Percentiles rank a stretch among this genome's conserved stretches.
phyloP scores from a whole-genome alignment of 2,329 filamentous ascomycete species.

The Cladosporium cucumerinum region DNA sequence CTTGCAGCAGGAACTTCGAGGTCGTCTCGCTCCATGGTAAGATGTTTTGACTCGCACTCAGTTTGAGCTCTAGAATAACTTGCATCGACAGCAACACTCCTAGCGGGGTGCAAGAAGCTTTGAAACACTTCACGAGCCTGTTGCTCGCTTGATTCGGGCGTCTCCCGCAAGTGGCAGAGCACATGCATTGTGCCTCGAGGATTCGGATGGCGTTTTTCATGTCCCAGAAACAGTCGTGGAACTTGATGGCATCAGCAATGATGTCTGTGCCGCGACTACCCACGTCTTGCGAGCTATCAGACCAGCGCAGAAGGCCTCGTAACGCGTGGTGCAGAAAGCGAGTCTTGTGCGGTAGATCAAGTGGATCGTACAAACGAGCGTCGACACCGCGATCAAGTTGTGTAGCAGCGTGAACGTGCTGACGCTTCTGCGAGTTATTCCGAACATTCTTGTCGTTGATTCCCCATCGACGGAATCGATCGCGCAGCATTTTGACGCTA shows the following conservation, averaged over 20 bases:
- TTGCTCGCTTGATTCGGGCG: background rate
- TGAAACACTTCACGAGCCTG: background rate
- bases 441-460: background rate
- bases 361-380: background rate
- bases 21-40: background rate
- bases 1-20: background rate
- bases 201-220: background rate
- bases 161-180: background rate
- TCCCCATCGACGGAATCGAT: background rate
- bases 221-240: background rate
- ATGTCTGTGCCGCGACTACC: background rate
- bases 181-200: background rate
- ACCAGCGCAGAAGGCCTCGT: background rate
- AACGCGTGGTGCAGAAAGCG: background rate
- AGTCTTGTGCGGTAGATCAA: background rate
- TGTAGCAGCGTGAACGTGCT: background rate
- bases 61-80: background rate
- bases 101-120: background rate
- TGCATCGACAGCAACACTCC: background rate
- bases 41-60: background rate
- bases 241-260: background rate
- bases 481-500: background rate
- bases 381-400: background rate
- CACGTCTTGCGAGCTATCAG: background rate
- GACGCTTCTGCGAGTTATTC: background rate